phyloP scores from a whole-genome alignment of 495 filamentous ascomycete species.

The Neurospora terricola region DNA sequence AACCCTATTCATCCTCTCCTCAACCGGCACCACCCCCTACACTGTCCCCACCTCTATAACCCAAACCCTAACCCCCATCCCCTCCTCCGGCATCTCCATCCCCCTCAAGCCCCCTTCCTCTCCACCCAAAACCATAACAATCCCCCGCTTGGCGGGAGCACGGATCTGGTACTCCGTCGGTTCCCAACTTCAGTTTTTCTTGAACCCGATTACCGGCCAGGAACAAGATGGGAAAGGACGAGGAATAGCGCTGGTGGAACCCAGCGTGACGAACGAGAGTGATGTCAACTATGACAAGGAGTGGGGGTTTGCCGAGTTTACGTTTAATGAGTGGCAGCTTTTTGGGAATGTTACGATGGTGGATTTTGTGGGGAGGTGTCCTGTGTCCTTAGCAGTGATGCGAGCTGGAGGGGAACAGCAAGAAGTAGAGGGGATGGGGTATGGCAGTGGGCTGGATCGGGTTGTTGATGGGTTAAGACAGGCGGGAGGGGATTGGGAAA shows the following conservation, averaged over 20 bases:
- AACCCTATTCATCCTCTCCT: conserved; percentile 48
- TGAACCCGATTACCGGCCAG: conserved; percentile 42
- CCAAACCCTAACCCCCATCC: conserved; percentile 25
- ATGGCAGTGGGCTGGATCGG: not conserved
- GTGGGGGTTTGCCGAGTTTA: conserved; percentile 70
- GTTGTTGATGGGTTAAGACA: not conserved
- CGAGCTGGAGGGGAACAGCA: conserved; percentile 31
- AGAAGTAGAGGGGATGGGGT: conserved; percentile 40
- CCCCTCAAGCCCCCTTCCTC: conserved; percentile 46
- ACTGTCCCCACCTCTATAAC: conserved; percentile 19
- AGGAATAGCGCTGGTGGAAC: conserved; percentile 59
- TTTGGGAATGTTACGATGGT: conserved; percentile 71
- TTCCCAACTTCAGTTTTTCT: conserved; percentile 51
- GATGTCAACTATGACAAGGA: conserved; percentile 55
- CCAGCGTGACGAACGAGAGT: conserved; percentile 51
- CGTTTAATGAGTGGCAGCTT: conserved; percentile 54
- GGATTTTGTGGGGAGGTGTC: conserved; percentile 47
- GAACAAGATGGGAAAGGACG: not conserved
- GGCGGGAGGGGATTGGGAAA: conserved; percentile 54
- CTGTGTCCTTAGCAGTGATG: not conserved
- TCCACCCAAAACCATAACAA: conserved; percentile 38
- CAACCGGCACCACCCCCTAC: conserved; percentile 39
- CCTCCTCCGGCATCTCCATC: conserved; percentile 47
- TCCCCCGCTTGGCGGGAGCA: conserved; percentile 59
- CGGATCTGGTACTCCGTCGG: conserved; percentile 60